A percentile compares a stretch with the other conserved stretches of the same genome.
These are phyloP conservation scores for Leptographium wingfieldii DNA, from an alignment of 2,329 filamentous ascomycete species.

Conservation along the genomic window DNA sequence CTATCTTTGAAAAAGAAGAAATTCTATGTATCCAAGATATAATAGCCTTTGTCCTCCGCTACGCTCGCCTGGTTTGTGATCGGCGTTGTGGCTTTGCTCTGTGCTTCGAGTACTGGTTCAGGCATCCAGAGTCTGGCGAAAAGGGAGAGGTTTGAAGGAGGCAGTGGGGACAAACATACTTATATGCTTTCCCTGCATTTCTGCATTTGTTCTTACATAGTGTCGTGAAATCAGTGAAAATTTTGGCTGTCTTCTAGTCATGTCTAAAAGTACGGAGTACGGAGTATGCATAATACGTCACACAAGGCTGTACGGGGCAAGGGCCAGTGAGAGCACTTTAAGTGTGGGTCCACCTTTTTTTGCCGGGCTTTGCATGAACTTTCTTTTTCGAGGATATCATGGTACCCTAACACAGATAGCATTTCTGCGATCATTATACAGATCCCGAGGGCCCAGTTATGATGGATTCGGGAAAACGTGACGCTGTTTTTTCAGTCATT, in stretches of 20 bases:
- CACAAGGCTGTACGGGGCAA: neutral
- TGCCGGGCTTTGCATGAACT: neutral
- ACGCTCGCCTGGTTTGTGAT: neutral
- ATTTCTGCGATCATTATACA: neutral
- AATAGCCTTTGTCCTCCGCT: too few relatives aligned
- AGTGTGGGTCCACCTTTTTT: neutral
- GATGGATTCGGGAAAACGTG: neutral
- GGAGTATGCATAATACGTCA: neutral
- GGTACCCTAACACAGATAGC: neutral
- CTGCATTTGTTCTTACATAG: neutral
- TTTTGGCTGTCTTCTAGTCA: neutral
- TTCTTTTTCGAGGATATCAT: neutral
- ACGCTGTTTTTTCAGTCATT: neutral
- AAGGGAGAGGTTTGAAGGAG: neutral
- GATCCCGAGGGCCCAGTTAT: neutral
- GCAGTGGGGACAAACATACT: neutral
- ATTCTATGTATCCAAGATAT: too few relatives aligned
- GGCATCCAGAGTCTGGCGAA: neutral
- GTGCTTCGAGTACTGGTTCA: neutral
- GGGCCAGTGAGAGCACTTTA: neutral
- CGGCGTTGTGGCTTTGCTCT: neutral
- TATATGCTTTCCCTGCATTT: neutral
- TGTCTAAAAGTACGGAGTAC: neutral
- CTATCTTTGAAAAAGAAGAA: neutral
- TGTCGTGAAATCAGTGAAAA: neutral